Base-by-base conservation (phyloP, 1,284 basidiomycete genomes). In the Rhodotorula sp. region DNA sequence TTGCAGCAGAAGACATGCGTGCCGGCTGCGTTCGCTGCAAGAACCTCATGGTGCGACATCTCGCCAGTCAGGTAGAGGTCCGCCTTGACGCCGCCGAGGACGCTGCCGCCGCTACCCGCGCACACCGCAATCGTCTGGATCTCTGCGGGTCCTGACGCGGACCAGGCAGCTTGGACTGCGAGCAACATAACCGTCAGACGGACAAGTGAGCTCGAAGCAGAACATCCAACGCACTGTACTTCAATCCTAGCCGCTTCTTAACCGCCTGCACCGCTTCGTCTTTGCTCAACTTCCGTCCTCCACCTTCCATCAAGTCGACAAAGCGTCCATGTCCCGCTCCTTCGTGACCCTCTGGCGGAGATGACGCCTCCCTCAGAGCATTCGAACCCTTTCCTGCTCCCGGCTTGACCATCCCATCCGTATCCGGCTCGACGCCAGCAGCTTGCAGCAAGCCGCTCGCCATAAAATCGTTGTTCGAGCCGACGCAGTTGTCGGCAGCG, bases 11-110 rank as follows among this genome's bases (percentile, higher is more conserved):
- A 37, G 48, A 69, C 66, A 51, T 75, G 74, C 34, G 68, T 69
- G 3, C 74, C 74, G 15, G 65, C 55, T 9, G 74, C 69, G 55
- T 64, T 69, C 4, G 69, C 67, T 4, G 69, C 69, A 34, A 75
- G 64, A 53, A 70, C 65, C 31, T 71, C 66, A 55, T 75, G 74
- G 64, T 74, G 73, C 1, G 62, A 63, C 52, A 73, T 52, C 54
- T 75, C 74, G 22, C 74, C 74, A 2, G 71, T 75, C 50, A 73
- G 37, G 58, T 66, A 73, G 4, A 73, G 48, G 37, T 75, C 74
- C 0, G 74, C 69, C 28, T 65, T 55, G 64, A 73, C 67, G 31
- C 67, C 68, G n/a, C 66, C 68, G 46, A 75, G 65, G 22, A 75
- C 74, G 20, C 59, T 54, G 8, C 59, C 51, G 18, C 73, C 74